These are phyloP conservation scores for Pyronema domesticum DNA, from an alignment of 495 filamentous ascomycete species.

Conservation along the genomic window DNA sequence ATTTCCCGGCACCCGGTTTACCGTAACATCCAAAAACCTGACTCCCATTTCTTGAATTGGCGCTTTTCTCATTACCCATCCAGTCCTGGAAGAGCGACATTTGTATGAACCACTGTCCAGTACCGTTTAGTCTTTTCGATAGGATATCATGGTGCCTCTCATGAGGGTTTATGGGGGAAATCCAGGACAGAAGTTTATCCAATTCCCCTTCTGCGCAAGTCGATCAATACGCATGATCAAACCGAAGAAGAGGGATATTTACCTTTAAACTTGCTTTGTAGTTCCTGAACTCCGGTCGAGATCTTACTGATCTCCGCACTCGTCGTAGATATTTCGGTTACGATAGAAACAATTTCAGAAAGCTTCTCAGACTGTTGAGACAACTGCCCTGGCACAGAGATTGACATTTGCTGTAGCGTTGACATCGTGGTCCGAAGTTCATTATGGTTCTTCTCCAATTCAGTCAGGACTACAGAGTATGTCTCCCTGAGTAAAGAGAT, in stretches of 20 bases:
- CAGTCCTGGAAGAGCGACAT: background rate
- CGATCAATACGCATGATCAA: background rate
- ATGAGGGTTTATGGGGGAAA: background rate
- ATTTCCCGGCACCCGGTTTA: background rate
- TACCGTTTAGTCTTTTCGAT: background rate
- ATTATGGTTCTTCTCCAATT: background rate
- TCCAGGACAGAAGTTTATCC: background rate
- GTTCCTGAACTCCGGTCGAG: background rate
- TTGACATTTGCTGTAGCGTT: background rate
- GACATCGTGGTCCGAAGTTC: background rate
- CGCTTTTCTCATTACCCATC: background rate
- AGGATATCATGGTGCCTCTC: background rate
- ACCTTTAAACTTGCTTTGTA: background rate
- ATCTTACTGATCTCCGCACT: background rate
- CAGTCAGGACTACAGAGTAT: background rate
- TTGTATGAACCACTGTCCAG: background rate
- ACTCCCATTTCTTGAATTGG: background rate
- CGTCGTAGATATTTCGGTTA: no score
- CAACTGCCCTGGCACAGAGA: background rate
- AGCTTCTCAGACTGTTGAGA: no score
- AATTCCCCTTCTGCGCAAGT: background rate
- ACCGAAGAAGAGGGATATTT: background rate
- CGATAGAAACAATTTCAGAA: no score
- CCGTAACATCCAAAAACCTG: background rate
- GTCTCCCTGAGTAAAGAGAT: background rate